Base-by-base conservation (phyloP, 345 rosid genomes). In the Dimocarpus longan region DNA sequence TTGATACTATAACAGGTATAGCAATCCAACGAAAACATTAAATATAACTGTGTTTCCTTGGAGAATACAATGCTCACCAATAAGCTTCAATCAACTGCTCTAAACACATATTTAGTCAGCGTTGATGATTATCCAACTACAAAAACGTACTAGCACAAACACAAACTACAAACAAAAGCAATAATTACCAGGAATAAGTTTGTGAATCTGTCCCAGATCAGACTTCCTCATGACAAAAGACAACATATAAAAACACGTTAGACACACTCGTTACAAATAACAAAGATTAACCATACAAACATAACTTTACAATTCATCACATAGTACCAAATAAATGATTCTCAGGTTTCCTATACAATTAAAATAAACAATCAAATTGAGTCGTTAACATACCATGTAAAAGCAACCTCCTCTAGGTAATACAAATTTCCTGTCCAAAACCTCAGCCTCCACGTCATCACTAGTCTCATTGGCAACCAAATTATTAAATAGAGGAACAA, bases 121-220 rank as follows among this genome's bases (percentile, higher is more conserved):
- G 40, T 62, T 18, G 4, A 5, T 22, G 64, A 40, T 74, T 73
- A 63, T 32, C 37, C 37, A 32, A 32, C 37, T 2, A 48, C 26
- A 66, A 10, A 24, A 18, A 37, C 37, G 1, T 24, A 44, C 48
- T 19, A n/a, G 65, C 19, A 69, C 28, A 70, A 66, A 40, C 40
- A 54, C 65, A 66, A 56, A 66, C 60, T 68, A 64, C 50, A 75
- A 52, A 56, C 22, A 63, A 37, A 44, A 56, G 66, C 80, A 82
- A 18, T 62, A 69, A 81, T 91, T 95, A 93, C 97, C 98, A 75
- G 95, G 95, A 82, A 93, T 74, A 64, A 93, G 88, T 87, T 84
- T 88, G 86, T 83, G 94, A 87, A 95, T 86, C 86, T 91, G 95
- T 84, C 74, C 87, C 88, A 95, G 83, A 83, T 92, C 95, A 57